Percentiles rank a stretch among this genome's conserved stretches.
Evolutionary conservation across 2,329 filamentous ascomycete genomes (phyloP).

Genomic region (Elsinoe arachidis): DNA sequence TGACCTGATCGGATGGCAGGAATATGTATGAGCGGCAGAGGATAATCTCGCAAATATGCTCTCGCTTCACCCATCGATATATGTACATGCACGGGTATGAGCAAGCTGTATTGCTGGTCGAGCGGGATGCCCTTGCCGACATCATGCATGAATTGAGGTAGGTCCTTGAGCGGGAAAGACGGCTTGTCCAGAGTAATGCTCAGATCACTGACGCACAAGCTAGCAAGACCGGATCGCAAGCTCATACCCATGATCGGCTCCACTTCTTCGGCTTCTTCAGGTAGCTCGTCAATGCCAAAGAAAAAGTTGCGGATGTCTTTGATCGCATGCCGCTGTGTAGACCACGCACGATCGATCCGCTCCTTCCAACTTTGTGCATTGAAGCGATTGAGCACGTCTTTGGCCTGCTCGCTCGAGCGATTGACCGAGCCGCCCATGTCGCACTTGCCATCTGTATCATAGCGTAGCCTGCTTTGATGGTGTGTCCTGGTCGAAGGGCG

Average conservation of each 20-base stretch:
- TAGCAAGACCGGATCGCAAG: slow-evolving; percentile 74
- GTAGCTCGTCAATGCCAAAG: slow-evolving; percentile 71
- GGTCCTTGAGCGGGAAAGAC: slow-evolving; percentile 73
- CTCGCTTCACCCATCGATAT: slow-evolving; percentile 85
- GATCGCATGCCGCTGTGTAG: slow-evolving; percentile 62
- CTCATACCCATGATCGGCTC: slow-evolving; percentile 83
- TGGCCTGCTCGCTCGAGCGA: slow-evolving; percentile 67
- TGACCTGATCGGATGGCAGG: slow-evolving; percentile 73
- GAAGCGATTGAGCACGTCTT: slow-evolving; percentile 63
- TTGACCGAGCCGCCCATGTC: slow-evolving; percentile 64
- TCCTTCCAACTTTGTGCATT: slow-evolving; percentile 89
- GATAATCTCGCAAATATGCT: slow-evolving; percentile 85
- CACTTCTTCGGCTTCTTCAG: slow-evolving; percentile 70
- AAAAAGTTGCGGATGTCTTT: slow-evolving; percentile 71
- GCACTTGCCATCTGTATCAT: slow-evolving; percentile 70
- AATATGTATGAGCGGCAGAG: slow-evolving; percentile 82
- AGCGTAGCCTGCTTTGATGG: slow-evolving; percentile 42
- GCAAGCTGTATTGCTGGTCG: slow-evolving; percentile 80
- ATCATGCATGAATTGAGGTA: slow-evolving; percentile 74
- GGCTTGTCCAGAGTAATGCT: slow-evolving; percentile 84
- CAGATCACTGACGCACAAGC: slow-evolving; percentile 71
- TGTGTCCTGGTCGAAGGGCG: slow-evolving; percentile 15
- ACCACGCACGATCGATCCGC: slow-evolving; percentile 70
- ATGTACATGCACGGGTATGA: slow-evolving; percentile 82
- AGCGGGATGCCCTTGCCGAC: slow-evolving; percentile 96